Percentiles rank a stretch among this genome's conserved stretches.
Conservation (phyloP, 805 yeast species). For the Metschnikowia reukaufii region DNA sequence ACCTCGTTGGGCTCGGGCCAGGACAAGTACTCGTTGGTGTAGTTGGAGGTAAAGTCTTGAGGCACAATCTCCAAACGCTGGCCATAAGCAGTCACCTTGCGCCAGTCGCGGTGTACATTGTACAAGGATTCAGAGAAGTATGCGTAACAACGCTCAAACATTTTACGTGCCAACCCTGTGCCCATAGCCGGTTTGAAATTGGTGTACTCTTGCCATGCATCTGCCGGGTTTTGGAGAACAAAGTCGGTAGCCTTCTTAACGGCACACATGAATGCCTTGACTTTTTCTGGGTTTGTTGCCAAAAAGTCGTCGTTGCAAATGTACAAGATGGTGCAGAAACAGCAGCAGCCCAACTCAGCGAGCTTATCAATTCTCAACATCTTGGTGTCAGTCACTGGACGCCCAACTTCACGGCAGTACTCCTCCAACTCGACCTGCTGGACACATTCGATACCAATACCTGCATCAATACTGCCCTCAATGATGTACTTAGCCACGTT, state of each 20-base stretch:
- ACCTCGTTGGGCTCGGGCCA: conserved; percentile 53
- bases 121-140: conserved; percentile 53
- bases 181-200: conserved; percentile 50
- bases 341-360: conserved; percentile 60
- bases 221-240: conserved; percentile 42
- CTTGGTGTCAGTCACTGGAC: conserved; percentile 47
- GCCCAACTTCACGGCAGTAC: conserved; percentile 26
- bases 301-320: conserved; percentile 53
- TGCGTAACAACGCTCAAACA: conserved; percentile 54
- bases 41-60: conserved; percentile 48
- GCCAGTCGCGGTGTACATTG: conserved; percentile 59
- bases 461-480: conserved; percentile 57
- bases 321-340: conserved; percentile 57
- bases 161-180: conserved; percentile 41
- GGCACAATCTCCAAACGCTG: conserved; percentile 54
- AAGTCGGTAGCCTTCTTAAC: conserved; percentile 52
- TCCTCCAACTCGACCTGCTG: conserved; percentile 58
- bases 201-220: conserved; percentile 47
- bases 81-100: conserved; percentile 54
- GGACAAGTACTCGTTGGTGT: conserved; percentile 48
- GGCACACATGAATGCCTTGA: conserved; percentile 47
- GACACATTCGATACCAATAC: no score
- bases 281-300: conserved; percentile 46
- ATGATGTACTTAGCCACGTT: conserved; percentile 56
- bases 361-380: conserved; percentile 55